These are phyloP conservation scores for Talaromyces wortmannii DNA, from an alignment of 495 filamentous ascomycete species.

Conservation along the genomic window DNA sequence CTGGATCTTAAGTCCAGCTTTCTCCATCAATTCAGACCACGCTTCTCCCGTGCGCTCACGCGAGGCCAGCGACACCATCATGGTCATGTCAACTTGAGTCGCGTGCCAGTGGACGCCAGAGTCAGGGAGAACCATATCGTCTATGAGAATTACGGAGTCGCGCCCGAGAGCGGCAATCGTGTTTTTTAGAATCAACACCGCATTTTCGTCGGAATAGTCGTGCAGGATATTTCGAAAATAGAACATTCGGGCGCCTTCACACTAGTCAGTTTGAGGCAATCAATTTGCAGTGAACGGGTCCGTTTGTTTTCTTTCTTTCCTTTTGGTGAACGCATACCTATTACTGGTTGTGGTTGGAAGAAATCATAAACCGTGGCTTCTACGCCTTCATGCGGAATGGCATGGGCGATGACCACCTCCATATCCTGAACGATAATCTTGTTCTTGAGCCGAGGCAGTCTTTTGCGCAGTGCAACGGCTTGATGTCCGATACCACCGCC, in stretches of 20 bases:
- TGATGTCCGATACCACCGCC: conserved; percentile 48
- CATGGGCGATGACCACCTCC: conserved; percentile 26
- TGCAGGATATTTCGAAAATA: conserved; percentile 40
- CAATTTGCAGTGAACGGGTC: background rate
- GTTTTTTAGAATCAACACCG: conserved; percentile 26
- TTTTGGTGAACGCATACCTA: conserved; percentile 12
- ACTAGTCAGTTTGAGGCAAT: background rate
- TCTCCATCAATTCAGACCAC: conserved; percentile 28
- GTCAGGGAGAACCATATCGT: conserved; percentile 32
- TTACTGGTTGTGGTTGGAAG: conserved; percentile 39
- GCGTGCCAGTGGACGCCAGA: conserved; percentile 4
- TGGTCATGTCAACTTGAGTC: conserved; percentile 7
- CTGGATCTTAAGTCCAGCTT: conserved; percentile 28
- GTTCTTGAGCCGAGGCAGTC: conserved; percentile 28
- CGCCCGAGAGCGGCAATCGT: conserved; percentile 22
- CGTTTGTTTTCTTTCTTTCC: too few species aligned
- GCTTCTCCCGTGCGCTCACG: conserved; percentile 23
- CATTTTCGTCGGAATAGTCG: conserved; percentile 24
- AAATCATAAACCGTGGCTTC: conserved; percentile 40
- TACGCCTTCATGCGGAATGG: conserved; percentile 32
- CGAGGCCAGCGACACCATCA: conserved; percentile 19
- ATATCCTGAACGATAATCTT: conserved; percentile 49
- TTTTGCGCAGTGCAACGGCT: conserved; percentile 31
- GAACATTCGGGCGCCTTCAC: conserved; percentile 31
- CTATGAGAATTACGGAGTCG: conserved; percentile 32